Base-by-base conservation (phyloP, 768 basidiomycete species). In the Coprinellus micaceus region DNA sequence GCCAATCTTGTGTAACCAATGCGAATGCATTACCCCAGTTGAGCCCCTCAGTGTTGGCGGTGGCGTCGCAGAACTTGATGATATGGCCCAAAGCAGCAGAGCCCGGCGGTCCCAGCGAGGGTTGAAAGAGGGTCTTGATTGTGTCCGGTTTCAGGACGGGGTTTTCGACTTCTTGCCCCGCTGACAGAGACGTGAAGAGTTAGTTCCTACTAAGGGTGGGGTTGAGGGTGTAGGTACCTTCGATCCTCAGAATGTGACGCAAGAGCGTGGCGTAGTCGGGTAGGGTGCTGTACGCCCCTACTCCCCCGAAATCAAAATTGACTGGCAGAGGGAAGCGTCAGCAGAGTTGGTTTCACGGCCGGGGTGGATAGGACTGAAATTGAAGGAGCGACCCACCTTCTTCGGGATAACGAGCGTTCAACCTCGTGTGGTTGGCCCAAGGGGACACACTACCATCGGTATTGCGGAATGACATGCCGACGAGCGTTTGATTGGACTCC, bases 1-100 rank as follows among this genome's bases (percentile, higher is more conserved):
- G 65, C 36, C 57, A 60, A 50, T 72, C 71, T 1, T 49, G 48
- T 1, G 67, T 66, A 3, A 58, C 60, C 15, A 75, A 24, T 52
- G 66, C 66, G 4, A 70, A 58, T 2, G 60, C 72, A 17, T 49
- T 63, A 48, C 68, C 65, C 64, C 68, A 74, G 48, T 68, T 69
- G 48, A 37, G n/a, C 28, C 56, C 61, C 52, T 7, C 29, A n/a
- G 13, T 41, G 24, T 11, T 63, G 60, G 53, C 56, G 53, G 33
- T 58, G 49, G 49, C 4, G 48, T 49, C 26, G 24, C 13, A 45
- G 33, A 53, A 15, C 26, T 29, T 1, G 30, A 52, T 2, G n/a
- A 53, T 7, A 13, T 3, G 17, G 33, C 46, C 25, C 54, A 49
- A 10, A 56, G 49, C 2, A 56, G 41, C 24, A 9, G 57, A 46